Evolutionary conservation across 257 asterid species (phyloP).

Genomic region (Lycium barbarum): DNA sequence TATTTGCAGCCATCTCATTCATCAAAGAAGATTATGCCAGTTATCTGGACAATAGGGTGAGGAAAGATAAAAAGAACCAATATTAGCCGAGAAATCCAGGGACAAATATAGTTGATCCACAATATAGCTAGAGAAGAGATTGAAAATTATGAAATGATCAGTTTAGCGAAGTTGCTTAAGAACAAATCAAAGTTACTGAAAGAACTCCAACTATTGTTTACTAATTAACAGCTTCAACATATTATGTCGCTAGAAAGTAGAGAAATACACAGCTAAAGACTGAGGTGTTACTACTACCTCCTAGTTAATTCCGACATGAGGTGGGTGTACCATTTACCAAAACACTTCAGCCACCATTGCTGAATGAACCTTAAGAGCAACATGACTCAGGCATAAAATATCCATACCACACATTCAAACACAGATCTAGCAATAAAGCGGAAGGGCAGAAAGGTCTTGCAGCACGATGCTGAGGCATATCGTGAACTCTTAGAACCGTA

Average conservation of each 20-base stretch:
- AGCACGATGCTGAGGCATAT: neutral
- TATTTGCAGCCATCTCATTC: neutral
- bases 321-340: neutral
- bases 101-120: neutral
- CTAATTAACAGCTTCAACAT: neutral
- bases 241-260: neutral
- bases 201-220: slow-evolving; percentile 4
- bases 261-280: neutral
- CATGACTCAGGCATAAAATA: neutral
- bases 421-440: neutral
- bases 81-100: neutral
- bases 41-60: neutral
- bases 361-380: neutral
- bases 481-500: neutral
- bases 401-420: neutral
- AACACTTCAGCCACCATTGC: neutral
- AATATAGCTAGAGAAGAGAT: neutral
- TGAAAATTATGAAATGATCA: neutral
- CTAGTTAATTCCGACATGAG: neutral
- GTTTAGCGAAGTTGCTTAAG: neutral
- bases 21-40: neutral
- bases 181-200: neutral
- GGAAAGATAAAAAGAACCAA: neutral
- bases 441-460: neutral
- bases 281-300: neutral